A percentile compares a stretch with the other conserved stretches of the same genome.
These are phyloP conservation scores for Leccinum barrowsii DNA, from an alignment of 768 basidiomycete species.

Conservation along the genomic window DNA sequence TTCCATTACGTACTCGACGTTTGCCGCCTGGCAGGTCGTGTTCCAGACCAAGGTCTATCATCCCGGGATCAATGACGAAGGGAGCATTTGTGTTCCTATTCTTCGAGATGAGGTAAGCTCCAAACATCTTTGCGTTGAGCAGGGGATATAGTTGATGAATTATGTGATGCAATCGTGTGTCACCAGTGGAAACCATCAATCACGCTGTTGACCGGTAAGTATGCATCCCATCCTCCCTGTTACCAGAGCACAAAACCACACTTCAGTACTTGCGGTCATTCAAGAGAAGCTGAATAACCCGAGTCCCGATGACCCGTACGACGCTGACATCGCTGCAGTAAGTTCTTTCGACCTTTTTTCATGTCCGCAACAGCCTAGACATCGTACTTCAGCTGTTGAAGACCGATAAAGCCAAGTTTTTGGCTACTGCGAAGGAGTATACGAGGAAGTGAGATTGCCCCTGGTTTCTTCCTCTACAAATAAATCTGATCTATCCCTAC, in stretches of 20 bases:
- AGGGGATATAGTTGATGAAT: slow-evolving; percentile 4
- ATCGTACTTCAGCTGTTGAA: slow-evolving; percentile 55
- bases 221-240: slow-evolving; percentile 11
- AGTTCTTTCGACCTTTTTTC: slow-evolving; percentile 23
- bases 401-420: slow-evolving; percentile 72
- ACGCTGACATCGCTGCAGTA: slow-evolving; percentile 83
- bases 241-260: slow-evolving; percentile 7
- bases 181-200: slow-evolving; percentile 82
- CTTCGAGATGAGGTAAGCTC: slow-evolving; percentile 70
- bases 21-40: slow-evolving; percentile 50
- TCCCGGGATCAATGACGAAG: slow-evolving; percentile 88
- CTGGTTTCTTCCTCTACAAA: not conserved
- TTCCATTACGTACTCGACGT: slow-evolving; percentile 19
- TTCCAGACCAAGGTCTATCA: slow-evolving; percentile 89
- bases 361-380: not conserved
- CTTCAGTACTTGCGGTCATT: slow-evolving; percentile 65
- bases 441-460: slow-evolving; percentile 66
- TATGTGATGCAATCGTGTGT: slow-evolving; percentile 5
- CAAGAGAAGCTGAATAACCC: slow-evolving; percentile 88
- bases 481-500: slow-evolving; percentile 2
- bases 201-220: slow-evolving; percentile 61
- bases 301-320: slow-evolving; percentile 84
- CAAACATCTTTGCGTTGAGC: not conserved
- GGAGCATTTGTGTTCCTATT: slow-evolving; percentile 79
- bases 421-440: slow-evolving; percentile 75